Evolutionary conservation across 306 rosid genomes (phyloP).

Genomic region (Oxytropis ochrocephala): DNA sequence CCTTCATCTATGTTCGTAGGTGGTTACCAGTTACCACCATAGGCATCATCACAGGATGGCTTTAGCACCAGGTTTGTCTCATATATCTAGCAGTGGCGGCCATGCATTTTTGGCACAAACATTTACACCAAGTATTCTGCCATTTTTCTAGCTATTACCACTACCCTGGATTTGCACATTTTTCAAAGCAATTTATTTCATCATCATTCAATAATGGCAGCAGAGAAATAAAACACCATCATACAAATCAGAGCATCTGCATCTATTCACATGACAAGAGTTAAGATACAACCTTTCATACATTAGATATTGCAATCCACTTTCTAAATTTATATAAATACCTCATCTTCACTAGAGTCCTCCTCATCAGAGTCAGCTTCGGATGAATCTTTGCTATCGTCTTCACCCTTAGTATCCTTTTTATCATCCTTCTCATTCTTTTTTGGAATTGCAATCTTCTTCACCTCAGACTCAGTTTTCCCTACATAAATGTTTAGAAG

Average conservation of each 20-base stretch:
- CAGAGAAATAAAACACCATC: not conserved
- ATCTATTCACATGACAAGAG: not conserved
- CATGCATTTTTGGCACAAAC: not conserved
- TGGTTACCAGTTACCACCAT: not conserved
- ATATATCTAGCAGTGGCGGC: not conserved
- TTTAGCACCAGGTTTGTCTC: not conserved
- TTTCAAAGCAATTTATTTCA: not conserved
- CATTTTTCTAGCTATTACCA: not conserved
- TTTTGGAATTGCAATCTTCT: constrained; percentile 26
- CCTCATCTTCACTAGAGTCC: constrained; percentile 36
- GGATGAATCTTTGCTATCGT: constrained; percentile 24
- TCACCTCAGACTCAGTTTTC: constrained; percentile 16
- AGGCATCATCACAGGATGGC: constrained; percentile 2
- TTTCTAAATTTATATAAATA: not conserved
- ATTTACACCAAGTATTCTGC: not conserved
- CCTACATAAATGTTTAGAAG: constrained; percentile 13
- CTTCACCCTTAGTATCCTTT: constrained; percentile 14
- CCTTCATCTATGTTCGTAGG: not conserved
- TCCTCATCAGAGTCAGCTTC: constrained; percentile 35
- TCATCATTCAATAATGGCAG: not conserved
- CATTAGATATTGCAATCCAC: not conserved
- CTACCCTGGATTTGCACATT: not conserved
- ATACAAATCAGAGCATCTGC: not conserved
- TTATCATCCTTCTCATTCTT: constrained; percentile 25
- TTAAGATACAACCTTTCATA: not conserved